Conservation (phyloP, 768 basidiomycete species). For the Cantharellus anzutake region DNA sequence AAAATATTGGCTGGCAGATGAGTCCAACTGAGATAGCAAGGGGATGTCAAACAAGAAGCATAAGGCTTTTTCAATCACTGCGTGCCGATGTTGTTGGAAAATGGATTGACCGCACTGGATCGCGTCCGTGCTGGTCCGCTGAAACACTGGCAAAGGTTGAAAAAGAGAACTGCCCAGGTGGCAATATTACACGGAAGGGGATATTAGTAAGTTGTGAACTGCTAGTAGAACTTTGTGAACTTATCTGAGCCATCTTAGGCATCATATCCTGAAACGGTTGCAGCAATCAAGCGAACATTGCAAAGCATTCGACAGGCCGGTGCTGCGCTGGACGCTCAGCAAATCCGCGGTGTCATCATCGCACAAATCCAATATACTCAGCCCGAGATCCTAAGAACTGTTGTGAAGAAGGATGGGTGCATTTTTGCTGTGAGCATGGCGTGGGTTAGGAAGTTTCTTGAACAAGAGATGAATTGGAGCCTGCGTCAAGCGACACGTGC, state of each 20-base stretch:
- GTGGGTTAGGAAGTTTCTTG: constrained; percentile 13
- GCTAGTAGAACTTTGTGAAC: not conserved
- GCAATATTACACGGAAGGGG: not conserved
- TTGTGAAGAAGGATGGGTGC: constrained; percentile 12
- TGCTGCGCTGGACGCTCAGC: constrained; percentile 11
- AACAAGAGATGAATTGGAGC: constrained; percentile 14
- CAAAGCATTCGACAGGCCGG: constrained; percentile 10
- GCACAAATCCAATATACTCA: constrained; percentile 12
- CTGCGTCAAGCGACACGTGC: constrained; percentile 16
- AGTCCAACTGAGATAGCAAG: not conserved
- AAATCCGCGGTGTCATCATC: constrained; percentile 17
- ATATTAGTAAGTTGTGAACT: not conserved
- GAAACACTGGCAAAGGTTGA: not conserved
- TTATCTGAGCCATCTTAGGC: not conserved
- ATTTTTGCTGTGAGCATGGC: constrained; percentile 16
- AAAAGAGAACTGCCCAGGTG: not conserved
- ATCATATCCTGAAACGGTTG: not conserved
- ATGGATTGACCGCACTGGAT: not conserved
- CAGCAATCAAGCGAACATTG: not conserved
- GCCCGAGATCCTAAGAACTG: constrained; percentile 16
- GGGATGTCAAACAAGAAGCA: not conserved
- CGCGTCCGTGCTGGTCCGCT: not conserved
- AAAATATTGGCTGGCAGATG: not conserved
- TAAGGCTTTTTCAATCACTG: not conserved
- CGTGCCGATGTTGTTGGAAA: not conserved